Evolutionary conservation across 495 filamentous ascomycete species (phyloP).

Genomic region (Aspergillus diversus): DNA sequence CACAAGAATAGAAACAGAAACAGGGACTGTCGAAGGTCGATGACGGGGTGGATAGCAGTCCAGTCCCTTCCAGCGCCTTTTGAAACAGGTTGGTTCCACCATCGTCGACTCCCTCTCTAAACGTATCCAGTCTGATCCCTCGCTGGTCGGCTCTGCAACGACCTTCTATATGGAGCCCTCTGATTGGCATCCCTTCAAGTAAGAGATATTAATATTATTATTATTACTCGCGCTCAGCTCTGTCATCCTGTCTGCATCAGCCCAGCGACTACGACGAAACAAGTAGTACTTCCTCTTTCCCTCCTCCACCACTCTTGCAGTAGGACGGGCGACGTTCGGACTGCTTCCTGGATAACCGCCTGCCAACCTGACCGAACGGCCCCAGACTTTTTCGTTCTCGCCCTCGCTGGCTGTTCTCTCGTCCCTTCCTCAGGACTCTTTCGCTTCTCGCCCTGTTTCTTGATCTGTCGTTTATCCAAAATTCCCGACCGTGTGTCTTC

Average conservation of each 20-base stretch:
- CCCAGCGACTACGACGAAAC: not conserved
- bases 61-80: conserved; percentile 21
- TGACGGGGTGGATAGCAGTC: not conserved
- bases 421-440: no score
- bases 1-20: not conserved
- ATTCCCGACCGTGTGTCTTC: conserved; percentile 8
- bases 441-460: not conserved
- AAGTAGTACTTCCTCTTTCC: not conserved
- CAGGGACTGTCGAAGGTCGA: not conserved
- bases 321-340: not conserved
- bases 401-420: conserved; percentile 9
- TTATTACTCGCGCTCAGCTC: not conserved
- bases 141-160: not conserved
- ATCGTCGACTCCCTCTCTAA: conserved; percentile 12
- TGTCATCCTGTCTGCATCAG: not conserved
- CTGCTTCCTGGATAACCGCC: conserved; percentile 4
- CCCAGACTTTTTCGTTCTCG: conserved; percentile 20
- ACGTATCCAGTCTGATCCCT: conserved; percentile 18
- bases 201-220: not conserved
- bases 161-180: conserved; percentile 6
- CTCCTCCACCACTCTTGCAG: not conserved
- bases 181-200: conserved; percentile 15
- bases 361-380: conserved; percentile 10
- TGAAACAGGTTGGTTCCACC: conserved; percentile 27
- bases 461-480: conserved; percentile 1